Evolutionary conservation across 352 stramenopile genomes (phyloP).

Genomic region (Pilasporangium apinafurcum): DNA sequence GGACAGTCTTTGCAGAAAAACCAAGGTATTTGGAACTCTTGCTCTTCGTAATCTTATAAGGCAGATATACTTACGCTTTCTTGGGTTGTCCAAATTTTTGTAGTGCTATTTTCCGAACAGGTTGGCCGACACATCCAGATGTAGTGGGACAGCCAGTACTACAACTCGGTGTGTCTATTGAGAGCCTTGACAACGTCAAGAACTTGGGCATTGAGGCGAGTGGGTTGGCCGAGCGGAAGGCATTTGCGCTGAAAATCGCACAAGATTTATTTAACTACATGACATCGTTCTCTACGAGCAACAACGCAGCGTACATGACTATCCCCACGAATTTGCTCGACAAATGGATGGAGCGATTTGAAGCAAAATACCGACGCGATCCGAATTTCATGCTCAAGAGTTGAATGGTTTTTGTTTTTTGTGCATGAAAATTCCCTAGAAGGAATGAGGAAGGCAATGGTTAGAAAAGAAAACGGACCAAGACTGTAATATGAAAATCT

Average conservation of each 20-base stretch:
- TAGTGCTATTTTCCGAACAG: conserved; percentile 61
- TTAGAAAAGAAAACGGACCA: no score
- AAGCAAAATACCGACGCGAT: conserved; percentile 81
- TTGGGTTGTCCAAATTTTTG: background rate
- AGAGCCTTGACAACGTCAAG: conserved; percentile 67
- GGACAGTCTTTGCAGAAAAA: conserved; percentile 68
- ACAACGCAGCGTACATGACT: conserved; percentile 72
- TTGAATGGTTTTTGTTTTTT: no score
- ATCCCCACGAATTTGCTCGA: conserved; percentile 91
- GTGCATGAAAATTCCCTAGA: no score
- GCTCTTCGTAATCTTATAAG: background rate
- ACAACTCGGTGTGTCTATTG: conserved; percentile 66
- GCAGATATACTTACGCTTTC: background rate
- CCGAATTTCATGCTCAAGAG: conserved; percentile 92
- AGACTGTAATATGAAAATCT: no score
- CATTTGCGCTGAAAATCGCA: conserved; percentile 89
- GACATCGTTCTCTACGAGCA: conserved; percentile 80
- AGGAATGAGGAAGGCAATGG: no score
- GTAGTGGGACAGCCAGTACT: conserved; percentile 45
- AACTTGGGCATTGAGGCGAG: conserved; percentile 69
- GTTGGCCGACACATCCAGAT: conserved; percentile 58
- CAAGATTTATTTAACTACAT: conserved; percentile 92
- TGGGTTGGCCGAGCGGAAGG: conserved; percentile 56
- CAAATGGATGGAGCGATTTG: conserved; percentile 89
- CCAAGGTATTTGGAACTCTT: conserved; percentile 13